Conservation (phyloP, 108 stramenopile species). For the Nitzschia palea region DNA sequence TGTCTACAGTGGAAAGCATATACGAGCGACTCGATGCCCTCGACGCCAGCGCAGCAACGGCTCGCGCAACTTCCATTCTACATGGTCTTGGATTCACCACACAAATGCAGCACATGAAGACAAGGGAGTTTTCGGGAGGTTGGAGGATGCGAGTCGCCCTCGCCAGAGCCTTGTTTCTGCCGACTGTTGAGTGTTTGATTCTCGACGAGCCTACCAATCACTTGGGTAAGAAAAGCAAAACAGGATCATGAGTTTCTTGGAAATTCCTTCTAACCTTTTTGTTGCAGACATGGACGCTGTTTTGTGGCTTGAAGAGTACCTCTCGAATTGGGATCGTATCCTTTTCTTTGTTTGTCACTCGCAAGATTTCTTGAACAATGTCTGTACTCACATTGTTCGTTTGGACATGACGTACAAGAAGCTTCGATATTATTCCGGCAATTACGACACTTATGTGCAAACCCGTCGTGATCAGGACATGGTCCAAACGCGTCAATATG, state of each 20-base stretch:
- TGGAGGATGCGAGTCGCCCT: slow-evolving; percentile 99
- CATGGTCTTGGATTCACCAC: slow-evolving; percentile 95
- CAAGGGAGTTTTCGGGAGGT: slow-evolving; percentile 95
- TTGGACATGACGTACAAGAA: slow-evolving; percentile 90
- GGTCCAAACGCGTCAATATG: slow-evolving; percentile 93
- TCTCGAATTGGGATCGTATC: slow-evolving; percentile 92
- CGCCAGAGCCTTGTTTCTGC: slow-evolving; percentile 94
- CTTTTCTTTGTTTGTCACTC: slow-evolving; percentile 93
- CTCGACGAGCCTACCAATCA: slow-evolving; percentile 89
- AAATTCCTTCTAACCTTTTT: neutral
- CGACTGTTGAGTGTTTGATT: slow-evolving; percentile 89
- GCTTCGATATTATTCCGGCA: slow-evolving; percentile 93
- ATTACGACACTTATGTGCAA: slow-evolving; percentile 95
- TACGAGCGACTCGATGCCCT: slow-evolving; percentile 97
- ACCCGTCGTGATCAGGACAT: slow-evolving; percentile 94
- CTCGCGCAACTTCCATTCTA: slow-evolving; percentile 95
- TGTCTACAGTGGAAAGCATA: slow-evolving; percentile 61
- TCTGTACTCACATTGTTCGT: slow-evolving; percentile 96
- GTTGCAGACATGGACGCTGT: slow-evolving; percentile 94
- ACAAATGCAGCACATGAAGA: slow-evolving; percentile 91
- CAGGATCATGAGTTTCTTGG: neutral
- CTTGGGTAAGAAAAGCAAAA: slow-evolving; percentile 34
- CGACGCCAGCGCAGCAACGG: slow-evolving; percentile 95
- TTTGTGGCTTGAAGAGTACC: slow-evolving; percentile 98
- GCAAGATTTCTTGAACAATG: slow-evolving; percentile 99